Conservation (phyloP, 2,329 filamentous ascomycete genomes). For the Colletotrichum liriopes region DNA sequence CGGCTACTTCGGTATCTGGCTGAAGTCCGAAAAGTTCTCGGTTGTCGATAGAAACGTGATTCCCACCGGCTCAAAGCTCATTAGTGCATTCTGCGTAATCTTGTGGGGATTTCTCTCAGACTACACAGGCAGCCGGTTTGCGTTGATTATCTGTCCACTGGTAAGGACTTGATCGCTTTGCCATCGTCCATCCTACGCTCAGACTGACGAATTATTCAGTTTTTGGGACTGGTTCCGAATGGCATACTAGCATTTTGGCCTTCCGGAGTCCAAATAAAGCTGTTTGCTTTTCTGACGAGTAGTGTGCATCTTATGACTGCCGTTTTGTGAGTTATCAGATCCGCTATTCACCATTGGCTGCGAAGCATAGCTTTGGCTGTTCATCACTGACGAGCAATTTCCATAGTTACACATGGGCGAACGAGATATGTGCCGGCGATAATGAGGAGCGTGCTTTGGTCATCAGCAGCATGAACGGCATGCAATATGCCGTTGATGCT, state of each 20-base stretch:
- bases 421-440: conserved; percentile 40
- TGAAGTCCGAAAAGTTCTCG: conserved; percentile 47
- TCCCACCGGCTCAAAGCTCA: conserved; percentile 46
- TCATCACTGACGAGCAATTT: not conserved
- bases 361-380: not conserved
- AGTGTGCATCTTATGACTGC: conserved; percentile 36
- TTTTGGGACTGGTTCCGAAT: conserved; percentile 24
- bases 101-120: conserved; percentile 47
- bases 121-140: conserved; percentile 31
- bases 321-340: conserved; percentile 16
- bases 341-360: too few relatives aligned
- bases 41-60: conserved; percentile 47
- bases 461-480: conserved; percentile 50
- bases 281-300: conserved; percentile 31
- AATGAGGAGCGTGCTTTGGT: conserved; percentile 52
- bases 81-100: conserved; percentile 42
- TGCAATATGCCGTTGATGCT: conserved; percentile 33
- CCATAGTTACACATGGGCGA: conserved; percentile 29
- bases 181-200: too few relatives aligned
- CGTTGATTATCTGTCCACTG: conserved; percentile 18
- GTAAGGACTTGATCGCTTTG: not conserved
- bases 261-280: conserved; percentile 6
- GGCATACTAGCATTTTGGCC: conserved; percentile 34
- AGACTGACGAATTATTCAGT: not conserved
- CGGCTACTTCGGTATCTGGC: conserved; percentile 47